Conservation (phyloP, 129 eudicot species). For the Helianthus tuberosus region DNA sequence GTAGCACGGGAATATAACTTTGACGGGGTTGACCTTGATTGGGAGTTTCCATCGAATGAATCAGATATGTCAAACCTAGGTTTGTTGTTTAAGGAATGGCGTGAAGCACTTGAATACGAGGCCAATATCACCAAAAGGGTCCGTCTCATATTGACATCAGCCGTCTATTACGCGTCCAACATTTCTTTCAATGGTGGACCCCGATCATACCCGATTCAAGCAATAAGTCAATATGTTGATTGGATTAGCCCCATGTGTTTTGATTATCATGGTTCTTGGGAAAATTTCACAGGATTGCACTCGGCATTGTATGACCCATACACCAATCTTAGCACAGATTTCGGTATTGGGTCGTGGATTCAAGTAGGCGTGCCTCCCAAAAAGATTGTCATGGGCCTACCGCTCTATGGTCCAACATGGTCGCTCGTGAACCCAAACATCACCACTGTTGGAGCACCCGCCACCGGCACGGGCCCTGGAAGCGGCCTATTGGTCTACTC, state of each 20-base stretch:
- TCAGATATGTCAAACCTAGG: constrained; percentile 42
- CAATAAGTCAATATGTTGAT: constrained; percentile 37
- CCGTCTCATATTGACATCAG: constrained; percentile 40
- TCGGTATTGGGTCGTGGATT: constrained; percentile 49
- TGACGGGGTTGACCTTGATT: constrained; percentile 52
- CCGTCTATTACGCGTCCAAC: constrained; percentile 33
- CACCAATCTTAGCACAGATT: constrained; percentile 33
- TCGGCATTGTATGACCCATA: constrained; percentile 39
- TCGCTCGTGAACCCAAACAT: constrained; percentile 34
- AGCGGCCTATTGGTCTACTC: constrained; percentile 37
- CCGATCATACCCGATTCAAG: constrained; percentile 34
- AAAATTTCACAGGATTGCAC: constrained; percentile 38
- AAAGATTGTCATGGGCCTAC: constrained; percentile 44
- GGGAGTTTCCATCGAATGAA: constrained; percentile 44
- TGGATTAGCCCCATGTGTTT: constrained; percentile 54
- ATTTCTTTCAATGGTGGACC: constrained; percentile 20
- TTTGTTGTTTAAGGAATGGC: constrained; percentile 48
- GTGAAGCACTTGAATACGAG: constrained; percentile 39
- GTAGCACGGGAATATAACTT: constrained; percentile 39
- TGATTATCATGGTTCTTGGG: constrained; percentile 44
- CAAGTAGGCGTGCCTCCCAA: constrained; percentile 29
- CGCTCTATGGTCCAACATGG: constrained; percentile 51
- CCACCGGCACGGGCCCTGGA: constrained; percentile 44
- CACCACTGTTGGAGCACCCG: constrained; percentile 41
- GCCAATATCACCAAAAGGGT: constrained; percentile 16